phyloP scores from a whole-genome alignment of 257 asterid genomes.

The Ballota nigra region DNA sequence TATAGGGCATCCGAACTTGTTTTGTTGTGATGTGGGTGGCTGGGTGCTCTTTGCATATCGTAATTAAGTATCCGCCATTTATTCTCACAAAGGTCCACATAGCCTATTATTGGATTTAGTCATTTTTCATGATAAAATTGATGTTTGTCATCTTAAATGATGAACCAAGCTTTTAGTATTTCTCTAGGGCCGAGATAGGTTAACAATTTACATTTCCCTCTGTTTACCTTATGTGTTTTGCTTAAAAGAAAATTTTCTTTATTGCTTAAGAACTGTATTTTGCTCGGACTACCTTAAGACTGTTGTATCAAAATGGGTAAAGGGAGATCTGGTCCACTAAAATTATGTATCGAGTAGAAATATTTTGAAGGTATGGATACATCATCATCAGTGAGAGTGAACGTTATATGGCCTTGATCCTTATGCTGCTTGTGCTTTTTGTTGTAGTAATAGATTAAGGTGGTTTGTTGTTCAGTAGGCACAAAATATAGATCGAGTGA shows the following conservation, averaged over 20 bases:
- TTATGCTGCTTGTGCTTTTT: not conserved
- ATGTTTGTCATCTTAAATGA: not conserved
- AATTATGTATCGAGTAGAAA: not conserved
- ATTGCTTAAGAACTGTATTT: not conserved
- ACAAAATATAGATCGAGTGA: not conserved
- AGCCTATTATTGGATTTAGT: not conserved
- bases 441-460: slow-evolving; percentile 10
- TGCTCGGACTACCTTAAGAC: not conserved
- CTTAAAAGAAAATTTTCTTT: not conserved
- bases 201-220: not conserved
- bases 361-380: not conserved
- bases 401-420: not conserved
- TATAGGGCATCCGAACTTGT: not conserved
- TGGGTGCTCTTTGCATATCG: not conserved
- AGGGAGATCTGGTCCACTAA: not conserved
- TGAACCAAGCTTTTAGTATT: not conserved
- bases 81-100: not conserved
- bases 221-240: not conserved
- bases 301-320: not conserved
- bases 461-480: not conserved
- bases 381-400: not conserved
- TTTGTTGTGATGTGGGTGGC: not conserved
- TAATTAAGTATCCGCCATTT: not conserved
- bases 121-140: not conserved
- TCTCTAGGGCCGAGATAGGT: not conserved